Percentiles rank a stretch among this genome's conserved stretches.
phyloP scores from a whole-genome alignment of 2,329 filamentous ascomycete genomes.

The Colletotrichum tanaceti region DNA sequence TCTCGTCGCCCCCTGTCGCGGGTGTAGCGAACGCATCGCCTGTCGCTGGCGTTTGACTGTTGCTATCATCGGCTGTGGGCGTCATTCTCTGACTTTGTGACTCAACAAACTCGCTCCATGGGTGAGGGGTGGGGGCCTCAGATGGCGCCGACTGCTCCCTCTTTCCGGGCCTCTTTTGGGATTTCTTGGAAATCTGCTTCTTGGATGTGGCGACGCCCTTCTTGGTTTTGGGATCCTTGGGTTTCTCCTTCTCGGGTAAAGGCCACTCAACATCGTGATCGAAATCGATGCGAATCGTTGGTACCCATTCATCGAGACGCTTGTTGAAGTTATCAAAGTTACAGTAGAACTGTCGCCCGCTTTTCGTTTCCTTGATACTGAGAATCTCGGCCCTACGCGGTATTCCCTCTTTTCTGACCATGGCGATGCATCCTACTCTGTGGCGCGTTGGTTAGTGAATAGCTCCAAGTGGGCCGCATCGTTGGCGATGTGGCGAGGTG shows the following conservation, averaged over 20 bases:
- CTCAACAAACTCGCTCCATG: slow-evolving; percentile 65
- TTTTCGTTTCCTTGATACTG: slow-evolving; percentile 92
- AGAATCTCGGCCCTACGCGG: slow-evolving; percentile 94
- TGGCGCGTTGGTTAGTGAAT: slow-evolving; percentile 11
- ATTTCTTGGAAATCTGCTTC: slow-evolving; percentile 68
- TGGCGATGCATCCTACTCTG: slow-evolving; percentile 68
- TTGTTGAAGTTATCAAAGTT: slow-evolving; percentile 99
- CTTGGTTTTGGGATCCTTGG: slow-evolving; percentile 82
- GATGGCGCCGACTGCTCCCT: slow-evolving; percentile 66
- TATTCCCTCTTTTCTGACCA: slow-evolving; percentile 79
- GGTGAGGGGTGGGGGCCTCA: slow-evolving; percentile 65
- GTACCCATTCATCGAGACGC: slow-evolving; percentile 85
- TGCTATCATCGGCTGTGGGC: slow-evolving; percentile 55
- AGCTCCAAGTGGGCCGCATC: not conserved
- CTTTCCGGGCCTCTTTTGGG: slow-evolving; percentile 66
- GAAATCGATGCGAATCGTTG: slow-evolving; percentile 84
- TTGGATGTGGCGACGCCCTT: slow-evolving; percentile 70
- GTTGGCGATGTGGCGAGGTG: not conserved
- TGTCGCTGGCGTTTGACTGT: slow-evolving; percentile 58
- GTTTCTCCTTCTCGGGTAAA: slow-evolving; percentile 83
- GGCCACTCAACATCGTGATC: slow-evolving; percentile 96
- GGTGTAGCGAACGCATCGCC: slow-evolving; percentile 59
- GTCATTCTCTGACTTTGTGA: slow-evolving; percentile 60
- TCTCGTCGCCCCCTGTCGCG: slow-evolving; percentile 59
- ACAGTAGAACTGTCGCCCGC: slow-evolving; percentile 90